These are phyloP conservation scores for Funneliformis geosporum DNA, from an alignment of 192 early-diverging fungal species.

Conservation along the genomic window DNA sequence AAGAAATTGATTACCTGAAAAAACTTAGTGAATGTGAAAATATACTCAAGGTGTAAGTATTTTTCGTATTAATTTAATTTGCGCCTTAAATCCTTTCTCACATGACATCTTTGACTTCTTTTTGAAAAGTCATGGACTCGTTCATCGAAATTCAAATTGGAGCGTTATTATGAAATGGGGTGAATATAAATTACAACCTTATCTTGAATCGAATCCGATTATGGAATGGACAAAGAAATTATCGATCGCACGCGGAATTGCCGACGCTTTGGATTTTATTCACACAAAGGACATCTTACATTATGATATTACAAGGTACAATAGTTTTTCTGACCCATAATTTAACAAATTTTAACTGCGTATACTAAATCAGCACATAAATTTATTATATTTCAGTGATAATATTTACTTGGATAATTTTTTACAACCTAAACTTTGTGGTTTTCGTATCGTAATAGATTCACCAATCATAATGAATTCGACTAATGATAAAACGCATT, in stretches of 20 bases:
- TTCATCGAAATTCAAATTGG: too few relatives aligned
- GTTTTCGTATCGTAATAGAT: neutral
- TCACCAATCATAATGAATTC: neutral
- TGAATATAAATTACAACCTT: slow-evolving; percentile 3
- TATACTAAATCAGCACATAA: neutral
- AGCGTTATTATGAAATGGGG: neutral
- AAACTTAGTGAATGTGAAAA: too few relatives aligned
- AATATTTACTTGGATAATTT: neutral
- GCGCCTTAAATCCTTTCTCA: too few relatives aligned
- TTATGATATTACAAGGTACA: neutral
- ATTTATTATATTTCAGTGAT: neutral
- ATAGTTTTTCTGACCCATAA: neutral
- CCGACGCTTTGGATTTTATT: neutral
- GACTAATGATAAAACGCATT: neutral
- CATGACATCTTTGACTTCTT: too few relatives aligned
- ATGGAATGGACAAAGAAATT: neutral
- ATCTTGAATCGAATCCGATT: neutral
- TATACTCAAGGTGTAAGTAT: too few relatives aligned
- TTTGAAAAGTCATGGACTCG: too few relatives aligned
- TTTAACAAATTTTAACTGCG: neutral
- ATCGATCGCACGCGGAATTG: neutral
- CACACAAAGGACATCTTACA: slow-evolving; percentile 1
- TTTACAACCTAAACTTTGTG: neutral
- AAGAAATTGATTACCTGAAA: too few relatives aligned
- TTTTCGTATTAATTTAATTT: too few relatives aligned